A percentile compares a stretch with the other conserved stretches of the same genome.
Evolutionary conservation across 345 rosid species (phyloP).

Genomic region (Alliaria petiolata): DNA sequence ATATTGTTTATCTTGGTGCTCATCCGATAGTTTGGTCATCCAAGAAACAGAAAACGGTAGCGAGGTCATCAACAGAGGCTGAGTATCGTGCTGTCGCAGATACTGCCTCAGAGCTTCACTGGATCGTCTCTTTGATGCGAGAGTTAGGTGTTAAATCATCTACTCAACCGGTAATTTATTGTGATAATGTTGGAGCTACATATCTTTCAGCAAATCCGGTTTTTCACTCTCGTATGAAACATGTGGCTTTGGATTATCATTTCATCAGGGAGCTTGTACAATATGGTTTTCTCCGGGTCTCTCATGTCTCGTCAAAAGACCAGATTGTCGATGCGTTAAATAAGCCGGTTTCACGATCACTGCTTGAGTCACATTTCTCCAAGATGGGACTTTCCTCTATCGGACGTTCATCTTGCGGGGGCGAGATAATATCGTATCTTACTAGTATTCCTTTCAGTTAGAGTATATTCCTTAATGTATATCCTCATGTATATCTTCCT

Average conservation of each 20-base stretch:
- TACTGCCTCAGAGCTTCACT: neutral
- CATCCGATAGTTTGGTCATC: neutral
- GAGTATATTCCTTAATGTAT: too few species aligned
- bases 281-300: neutral
- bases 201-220: neutral
- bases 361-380: neutral
- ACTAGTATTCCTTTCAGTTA: too few species aligned
- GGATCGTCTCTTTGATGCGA: neutral
- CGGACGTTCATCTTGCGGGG: neutral
- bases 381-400: neutral
- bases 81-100: neutral
- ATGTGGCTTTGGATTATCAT: neutral
- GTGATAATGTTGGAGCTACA: neutral
- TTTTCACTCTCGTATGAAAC: neutral
- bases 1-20: neutral
- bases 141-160: too few species aligned
- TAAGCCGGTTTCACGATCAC: neutral
- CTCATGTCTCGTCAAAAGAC: neutral
- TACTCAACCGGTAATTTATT: neutral
- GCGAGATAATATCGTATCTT: neutral
- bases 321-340: neutral
- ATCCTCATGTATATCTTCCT: too few species aligned
- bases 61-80: neutral
- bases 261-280: neutral
- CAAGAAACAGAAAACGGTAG: neutral